Evolutionary conservation across 2,329 filamentous ascomycete species (phyloP).

Genomic region (Hypoxylon sp.): DNA sequence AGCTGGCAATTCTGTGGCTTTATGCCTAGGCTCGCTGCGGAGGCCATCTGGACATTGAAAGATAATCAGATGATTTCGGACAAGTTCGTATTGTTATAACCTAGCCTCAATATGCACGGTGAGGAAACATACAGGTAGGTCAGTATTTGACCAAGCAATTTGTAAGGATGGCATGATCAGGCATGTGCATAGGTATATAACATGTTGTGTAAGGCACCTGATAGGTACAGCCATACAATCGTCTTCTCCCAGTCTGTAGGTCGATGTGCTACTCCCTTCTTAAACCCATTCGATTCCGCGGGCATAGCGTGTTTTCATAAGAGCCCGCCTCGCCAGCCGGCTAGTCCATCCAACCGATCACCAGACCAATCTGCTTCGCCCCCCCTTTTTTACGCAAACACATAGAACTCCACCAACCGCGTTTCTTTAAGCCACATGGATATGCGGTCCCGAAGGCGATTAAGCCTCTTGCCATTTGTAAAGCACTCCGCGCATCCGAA

Average conservation of each 20-base stretch:
- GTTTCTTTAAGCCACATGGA: neutral
- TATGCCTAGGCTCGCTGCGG: neutral
- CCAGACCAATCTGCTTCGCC: conserved; percentile 12
- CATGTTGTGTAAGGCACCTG: conserved; percentile 9
- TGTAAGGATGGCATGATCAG: neutral
- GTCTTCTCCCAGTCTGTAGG: neutral
- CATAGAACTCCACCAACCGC: conserved; percentile 11
- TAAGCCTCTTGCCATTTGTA: neutral
- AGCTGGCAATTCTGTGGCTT: neutral
- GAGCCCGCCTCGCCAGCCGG: conserved; percentile 2
- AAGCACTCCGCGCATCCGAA: neutral
- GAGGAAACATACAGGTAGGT: neutral
- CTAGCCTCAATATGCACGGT: neutral
- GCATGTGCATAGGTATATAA: neutral
- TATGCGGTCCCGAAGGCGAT: neutral
- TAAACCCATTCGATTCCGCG: neutral
- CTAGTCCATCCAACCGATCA: neutral
- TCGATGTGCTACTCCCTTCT: neutral
- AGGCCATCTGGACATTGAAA: conserved; percentile 1
- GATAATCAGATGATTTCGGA: conserved; percentile 9
- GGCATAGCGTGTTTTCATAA: neutral
- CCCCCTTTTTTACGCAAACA: conserved; percentile 11
- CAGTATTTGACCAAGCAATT: neutral
- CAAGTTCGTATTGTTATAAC: conserved; percentile 2
- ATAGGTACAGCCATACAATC: conserved; percentile 10